phyloP scores from a whole-genome alignment of 352 stramenopile species.

The Globisporangium recalcitrans region DNA sequence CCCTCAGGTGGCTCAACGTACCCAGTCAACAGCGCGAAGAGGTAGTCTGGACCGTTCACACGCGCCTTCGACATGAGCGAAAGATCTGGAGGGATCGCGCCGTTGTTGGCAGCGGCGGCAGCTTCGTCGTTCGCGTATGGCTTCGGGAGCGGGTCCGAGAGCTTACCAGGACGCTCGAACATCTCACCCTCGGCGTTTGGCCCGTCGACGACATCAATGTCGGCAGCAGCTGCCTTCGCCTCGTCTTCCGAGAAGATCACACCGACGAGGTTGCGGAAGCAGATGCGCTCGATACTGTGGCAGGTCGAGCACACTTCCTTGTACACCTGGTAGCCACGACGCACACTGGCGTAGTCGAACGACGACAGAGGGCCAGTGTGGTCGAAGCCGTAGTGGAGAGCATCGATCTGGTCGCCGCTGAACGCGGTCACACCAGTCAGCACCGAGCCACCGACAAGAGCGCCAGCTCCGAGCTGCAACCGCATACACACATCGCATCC shows the following conservation, averaged over 20 bases:
- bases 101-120: slow-evolving; percentile 96
- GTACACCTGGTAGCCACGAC: slow-evolving; percentile 99
- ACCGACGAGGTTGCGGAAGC: slow-evolving; percentile 97
- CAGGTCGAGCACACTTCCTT: slow-evolving; percentile 97
- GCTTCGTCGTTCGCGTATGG: slow-evolving; percentile 98
- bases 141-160: slow-evolving; percentile 93
- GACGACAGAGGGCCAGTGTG: slow-evolving; percentile 81
- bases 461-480: slow-evolving; percentile 54
- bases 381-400: slow-evolving; percentile 86
- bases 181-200: slow-evolving; percentile 98
- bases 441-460: slow-evolving; percentile 67
- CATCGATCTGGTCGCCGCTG: slow-evolving; percentile 85
- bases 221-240: slow-evolving; percentile 87
- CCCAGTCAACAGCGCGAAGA: slow-evolving; percentile 96
- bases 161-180: slow-evolving; percentile 98
- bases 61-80: slow-evolving; percentile 97
- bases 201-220: slow-evolving; percentile 96
- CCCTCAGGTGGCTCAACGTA: slow-evolving; percentile 94
- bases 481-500: neutral
- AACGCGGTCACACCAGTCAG: slow-evolving; percentile 76
- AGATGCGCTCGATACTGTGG: slow-evolving; percentile 95
- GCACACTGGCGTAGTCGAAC: slow-evolving; percentile 92
- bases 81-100: slow-evolving; percentile 96
- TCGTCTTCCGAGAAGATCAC: slow-evolving; percentile 94
- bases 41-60: slow-evolving; percentile 94